phyloP scores from a whole-genome alignment of 352 stramenopile genomes.

The Pythium inflatum region DNA sequence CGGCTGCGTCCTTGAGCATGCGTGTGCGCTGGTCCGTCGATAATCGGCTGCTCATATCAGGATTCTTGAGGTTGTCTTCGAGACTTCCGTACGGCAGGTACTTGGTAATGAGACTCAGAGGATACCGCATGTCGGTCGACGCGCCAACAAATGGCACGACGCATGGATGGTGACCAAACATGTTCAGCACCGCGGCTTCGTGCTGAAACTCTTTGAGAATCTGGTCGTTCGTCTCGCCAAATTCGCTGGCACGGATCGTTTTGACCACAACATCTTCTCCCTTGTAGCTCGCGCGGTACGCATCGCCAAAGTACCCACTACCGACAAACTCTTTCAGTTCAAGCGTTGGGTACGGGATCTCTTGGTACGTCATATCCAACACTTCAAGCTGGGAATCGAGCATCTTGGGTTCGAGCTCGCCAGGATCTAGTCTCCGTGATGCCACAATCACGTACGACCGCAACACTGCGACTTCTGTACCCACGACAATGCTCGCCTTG shows the following conservation, averaged over 20 bases:
- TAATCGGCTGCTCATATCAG: constrained; percentile 31
- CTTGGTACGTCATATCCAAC: constrained; percentile 72
- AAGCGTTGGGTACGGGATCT: constrained; percentile 68
- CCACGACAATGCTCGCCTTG: constrained; percentile 73
- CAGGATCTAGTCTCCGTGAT: constrained; percentile 37
- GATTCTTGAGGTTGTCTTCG: constrained; percentile 66
- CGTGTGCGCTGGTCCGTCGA: constrained; percentile 52
- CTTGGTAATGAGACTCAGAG: constrained; percentile 69
- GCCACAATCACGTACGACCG: constrained; percentile 78
- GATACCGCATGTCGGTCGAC: constrained; percentile 68
- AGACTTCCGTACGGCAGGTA: constrained; percentile 77
- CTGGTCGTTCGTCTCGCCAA: constrained; percentile 72
- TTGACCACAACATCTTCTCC: constrained; percentile 83
- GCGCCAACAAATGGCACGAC: constrained; percentile 84
- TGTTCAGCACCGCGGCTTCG: constrained; percentile 75
- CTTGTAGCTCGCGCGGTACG: constrained; percentile 62
- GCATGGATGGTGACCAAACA: constrained; percentile 84
- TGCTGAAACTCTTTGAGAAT: constrained; percentile 85
- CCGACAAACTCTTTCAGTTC: constrained; percentile 80
- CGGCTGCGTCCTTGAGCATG: constrained; percentile 77
- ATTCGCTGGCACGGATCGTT: constrained; percentile 76
- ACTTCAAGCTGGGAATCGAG: constrained; percentile 72
- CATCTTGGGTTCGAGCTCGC: constrained; percentile 55
- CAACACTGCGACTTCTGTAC: constrained; percentile 67
- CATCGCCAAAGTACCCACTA: constrained; percentile 79